These are phyloP conservation scores for Fusarium miscanthi DNA, from an alignment of 2,329 filamentous ascomycete genomes.

Conservation along the genomic window DNA sequence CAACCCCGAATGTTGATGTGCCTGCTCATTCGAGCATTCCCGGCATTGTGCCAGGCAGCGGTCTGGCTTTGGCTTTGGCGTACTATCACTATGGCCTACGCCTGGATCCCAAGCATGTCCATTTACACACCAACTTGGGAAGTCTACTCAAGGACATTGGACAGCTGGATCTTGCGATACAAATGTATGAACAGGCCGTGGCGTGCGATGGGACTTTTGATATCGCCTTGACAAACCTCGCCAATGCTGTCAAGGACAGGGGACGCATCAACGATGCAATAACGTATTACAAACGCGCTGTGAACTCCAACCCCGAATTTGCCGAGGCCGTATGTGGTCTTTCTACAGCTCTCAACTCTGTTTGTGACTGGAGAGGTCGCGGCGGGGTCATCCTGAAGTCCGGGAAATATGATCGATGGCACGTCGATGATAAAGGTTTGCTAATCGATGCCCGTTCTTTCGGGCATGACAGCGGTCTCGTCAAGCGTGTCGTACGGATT, in stretches of 20 bases:
- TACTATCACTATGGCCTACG: constrained; percentile 96
- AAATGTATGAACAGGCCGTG: constrained; percentile 97
- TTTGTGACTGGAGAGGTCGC: constrained; percentile 92
- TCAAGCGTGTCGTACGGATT: constrained; percentile 89
- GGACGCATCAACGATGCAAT: constrained; percentile 94
- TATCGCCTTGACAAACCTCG: constrained; percentile 94
- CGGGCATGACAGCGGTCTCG: constrained; percentile 78
- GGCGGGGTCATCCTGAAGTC: constrained; percentile 83
- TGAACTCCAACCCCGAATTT: constrained; percentile 92
- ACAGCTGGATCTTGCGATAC: constrained; percentile 88
- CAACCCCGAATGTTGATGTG: constrained; percentile 14
- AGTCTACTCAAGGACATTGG: constrained; percentile 97
- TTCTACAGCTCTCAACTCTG: constrained; percentile 93
- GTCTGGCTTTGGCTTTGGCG: constrained; percentile 85
- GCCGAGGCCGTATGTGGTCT: constrained; percentile 96
- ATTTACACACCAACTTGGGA: constrained; percentile 95
- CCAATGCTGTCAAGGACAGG: constrained; percentile 97
- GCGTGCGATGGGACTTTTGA: constrained; percentile 94
- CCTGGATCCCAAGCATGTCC: constrained; percentile 89
- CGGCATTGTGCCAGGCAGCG: constrained; percentile 86
- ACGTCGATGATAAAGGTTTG: constrained; percentile 87
- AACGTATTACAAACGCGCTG: constrained; percentile 88
- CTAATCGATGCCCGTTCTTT: constrained; percentile 76
- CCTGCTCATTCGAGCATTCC: constrained; percentile 65
- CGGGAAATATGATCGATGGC: constrained; percentile 87